Evolutionary conservation across 139 green algal genomes (phyloP), one percentile per base, ranked within the genome.

Genomic region (Dunaliella primolecta): DNA sequence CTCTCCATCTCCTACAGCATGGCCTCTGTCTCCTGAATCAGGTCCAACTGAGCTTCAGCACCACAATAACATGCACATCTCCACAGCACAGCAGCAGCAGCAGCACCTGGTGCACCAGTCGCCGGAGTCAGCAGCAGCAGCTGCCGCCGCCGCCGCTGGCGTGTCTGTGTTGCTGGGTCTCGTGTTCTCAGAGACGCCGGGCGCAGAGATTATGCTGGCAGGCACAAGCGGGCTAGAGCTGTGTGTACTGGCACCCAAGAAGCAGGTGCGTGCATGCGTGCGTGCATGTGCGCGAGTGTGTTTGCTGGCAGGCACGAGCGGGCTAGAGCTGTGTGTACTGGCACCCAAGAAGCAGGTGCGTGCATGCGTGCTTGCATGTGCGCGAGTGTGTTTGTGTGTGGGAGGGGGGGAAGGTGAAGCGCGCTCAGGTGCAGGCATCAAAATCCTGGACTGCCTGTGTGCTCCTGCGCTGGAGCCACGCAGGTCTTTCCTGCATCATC

Each of bases 101-200:
- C 46, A 64, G 46, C 46, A 64, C 7, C 46, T 25, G 46, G 7
- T 25, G 46, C 46, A 64, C 7, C 46, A 64, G 46, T 64, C 46
- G 7, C 46, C 46, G 7, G 7, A 25, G 46, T 64, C 46, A 25
- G 46, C 46, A 64, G 46, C 46, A 64, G 46, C 46, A 64, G 46
- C 46, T 7, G 46, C 46, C 15, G 46, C 46, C 7, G 46, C 46
- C 7, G 46, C 46, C 7, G 46, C 46, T 64, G 46, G 83, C 1
- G 33, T 74, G 0, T 70, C 55, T 78, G 83, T 84, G n/a, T 80
- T 93, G 33, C 84, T 93, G 25, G 31, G 55, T 31, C 91, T 92
- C 79, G 91, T 93, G 82, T 93, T 93, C 84, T 90, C 85, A 0
- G 88, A 93, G 64, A 38, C 84, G 20, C 88, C 83, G 0, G 82